Conservation (phyloP, 306 rosid species). For the Fagus crenata region DNA sequence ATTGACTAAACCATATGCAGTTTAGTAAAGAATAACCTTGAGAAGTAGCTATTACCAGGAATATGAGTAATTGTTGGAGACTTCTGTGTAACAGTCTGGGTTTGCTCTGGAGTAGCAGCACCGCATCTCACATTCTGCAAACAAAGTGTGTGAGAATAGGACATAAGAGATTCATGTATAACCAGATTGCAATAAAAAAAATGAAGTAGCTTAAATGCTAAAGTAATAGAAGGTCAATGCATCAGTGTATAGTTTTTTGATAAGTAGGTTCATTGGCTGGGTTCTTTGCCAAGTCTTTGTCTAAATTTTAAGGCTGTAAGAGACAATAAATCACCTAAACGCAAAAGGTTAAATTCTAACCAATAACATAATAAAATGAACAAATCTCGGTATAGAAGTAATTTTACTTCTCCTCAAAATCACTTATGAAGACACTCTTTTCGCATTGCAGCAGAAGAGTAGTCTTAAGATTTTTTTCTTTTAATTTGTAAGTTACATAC, state of each 20-base stretch:
- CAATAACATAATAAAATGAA: background rate
- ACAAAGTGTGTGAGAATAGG: slow-evolving; percentile 14
- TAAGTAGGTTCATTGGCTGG: background rate
- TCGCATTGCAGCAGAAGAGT: background rate
- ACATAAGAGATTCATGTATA: slow-evolving; percentile 20
- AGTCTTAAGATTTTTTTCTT: no score
- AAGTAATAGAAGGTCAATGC: background rate
- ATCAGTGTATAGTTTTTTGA: slow-evolving; percentile 11
- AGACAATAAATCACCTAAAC: background rate
- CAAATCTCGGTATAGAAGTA: background rate
- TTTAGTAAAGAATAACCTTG: background rate
- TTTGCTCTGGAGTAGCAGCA: slow-evolving; percentile 43
- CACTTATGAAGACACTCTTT: background rate
- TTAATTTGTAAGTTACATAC: no score
- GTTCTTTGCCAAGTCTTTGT: background rate
- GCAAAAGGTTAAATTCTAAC: background rate
- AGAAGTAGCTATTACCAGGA: slow-evolving; percentile 58
- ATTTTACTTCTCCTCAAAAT: background rate
- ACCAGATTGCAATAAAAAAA: background rate
- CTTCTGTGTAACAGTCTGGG: slow-evolving; percentile 57
- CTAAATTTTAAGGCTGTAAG: no score
- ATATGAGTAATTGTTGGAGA: slow-evolving; percentile 51
- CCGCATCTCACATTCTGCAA: slow-evolving; percentile 66
- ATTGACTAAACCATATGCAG: background rate
- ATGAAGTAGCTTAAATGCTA: background rate